Base-by-base conservation (phyloP, 495 filamentous ascomycete species). In the Neurospora tetrasperma region DNA sequence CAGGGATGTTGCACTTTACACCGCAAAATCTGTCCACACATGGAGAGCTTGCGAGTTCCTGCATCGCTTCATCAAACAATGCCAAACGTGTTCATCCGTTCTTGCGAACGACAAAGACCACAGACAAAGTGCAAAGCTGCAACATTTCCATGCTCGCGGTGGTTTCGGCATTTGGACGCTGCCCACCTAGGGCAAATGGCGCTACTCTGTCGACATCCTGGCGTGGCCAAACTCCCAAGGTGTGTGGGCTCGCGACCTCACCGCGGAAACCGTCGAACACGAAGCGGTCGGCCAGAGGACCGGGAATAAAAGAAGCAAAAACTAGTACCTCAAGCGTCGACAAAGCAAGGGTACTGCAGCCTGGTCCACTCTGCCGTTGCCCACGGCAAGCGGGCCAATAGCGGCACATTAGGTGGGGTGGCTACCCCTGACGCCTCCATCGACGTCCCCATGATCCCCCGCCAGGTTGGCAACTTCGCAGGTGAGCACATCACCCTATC, bases 341-440 rank as follows among this genome's bases (percentile, higher is more conserved):
- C 70, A 31, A 48, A 31, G 35, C 71, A 71, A 73, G 73, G 73
- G 73, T 75, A 66, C 69, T 66, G 48, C 62, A 73, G 44, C 71
- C 43, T 69, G 43, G 46, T 42, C 74, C 71, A 35, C 35, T 43
- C 27, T 73, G 46, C 77, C 70, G 70, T 46, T 59, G 69, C 42
- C 69, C 42, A 70, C 54, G 46, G 66, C 70, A 73, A 40, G 54
- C 14, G 4, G 3, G 31, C 77, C 77, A 77, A 79, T 77, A 70
- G 46, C 72, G 76, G 76, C 74, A 77, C 71, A 71, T 70, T 6
- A 59, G 23, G 69, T 69, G 75, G 75, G 71, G 59, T 66, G 66
- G 12, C 27, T 38, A 43, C 44, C 72, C 75, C 68, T 77, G 70
- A 69, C 72, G 74, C 74, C 74, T 70, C 74, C 72, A 76, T 76